Conservation (phyloP, 495 filamentous ascomycete species). For the Lasiosphaeria hispida region DNA sequence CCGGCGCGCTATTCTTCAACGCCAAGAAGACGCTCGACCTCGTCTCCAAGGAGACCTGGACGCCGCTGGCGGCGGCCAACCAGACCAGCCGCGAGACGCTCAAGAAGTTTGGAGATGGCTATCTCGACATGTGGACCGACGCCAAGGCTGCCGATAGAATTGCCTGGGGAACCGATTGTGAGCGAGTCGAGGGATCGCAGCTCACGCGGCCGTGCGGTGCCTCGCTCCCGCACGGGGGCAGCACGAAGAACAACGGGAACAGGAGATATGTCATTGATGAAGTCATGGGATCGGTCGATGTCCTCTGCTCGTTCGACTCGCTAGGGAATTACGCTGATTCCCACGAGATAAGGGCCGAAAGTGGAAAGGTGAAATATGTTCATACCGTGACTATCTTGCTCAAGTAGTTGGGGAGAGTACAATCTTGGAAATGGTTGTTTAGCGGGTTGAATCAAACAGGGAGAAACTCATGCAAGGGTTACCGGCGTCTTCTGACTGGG, state of each 20-base stretch:
- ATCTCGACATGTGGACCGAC: conserved; percentile 48
- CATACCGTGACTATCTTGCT: conserved; percentile 38
- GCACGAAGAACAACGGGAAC: conserved; percentile 37
- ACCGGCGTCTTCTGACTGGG: too few species aligned
- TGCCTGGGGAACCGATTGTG: conserved; percentile 47
- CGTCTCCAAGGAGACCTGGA: conserved; percentile 45
- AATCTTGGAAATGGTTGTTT: too few species aligned
- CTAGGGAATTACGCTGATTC: conserved; percentile 45
- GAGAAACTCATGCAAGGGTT: too few species aligned
- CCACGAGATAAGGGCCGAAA: conserved; percentile 45
- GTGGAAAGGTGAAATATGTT: conserved; percentile 47
- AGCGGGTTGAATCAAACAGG: too few species aligned
- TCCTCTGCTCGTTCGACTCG: conserved; percentile 47
- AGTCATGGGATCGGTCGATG: conserved; percentile 44
- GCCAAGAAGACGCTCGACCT: conserved; percentile 41
- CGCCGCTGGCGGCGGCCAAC: conserved; percentile 24
- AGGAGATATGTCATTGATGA: conserved; percentile 53
- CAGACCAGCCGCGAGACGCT: conserved; percentile 38
- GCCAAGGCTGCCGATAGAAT: conserved; percentile 42
- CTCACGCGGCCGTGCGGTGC: conserved; percentile 41
- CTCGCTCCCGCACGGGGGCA: conserved; percentile 40
- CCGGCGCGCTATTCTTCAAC: conserved; percentile 48
- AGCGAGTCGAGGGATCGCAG: conserved; percentile 44
- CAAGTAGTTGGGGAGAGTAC: too few species aligned
- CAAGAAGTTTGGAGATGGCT: conserved; percentile 44